Conservation (phyloP, 805 yeast genomes). For the Nakazawaea populi region DNA sequence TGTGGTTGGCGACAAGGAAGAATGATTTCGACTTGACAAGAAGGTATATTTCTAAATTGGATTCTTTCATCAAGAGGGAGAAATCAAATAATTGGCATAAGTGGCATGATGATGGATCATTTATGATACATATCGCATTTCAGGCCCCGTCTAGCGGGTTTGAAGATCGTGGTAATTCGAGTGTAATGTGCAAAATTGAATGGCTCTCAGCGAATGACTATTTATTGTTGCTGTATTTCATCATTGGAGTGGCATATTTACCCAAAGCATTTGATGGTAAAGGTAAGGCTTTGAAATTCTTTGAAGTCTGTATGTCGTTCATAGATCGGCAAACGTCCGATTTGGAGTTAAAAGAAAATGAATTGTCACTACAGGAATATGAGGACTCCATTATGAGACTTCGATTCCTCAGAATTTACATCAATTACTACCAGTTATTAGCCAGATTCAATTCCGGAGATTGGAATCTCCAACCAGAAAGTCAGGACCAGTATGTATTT, state of each 20-base stretch:
- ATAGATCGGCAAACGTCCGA: conserved; percentile 23
- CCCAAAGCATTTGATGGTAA: conserved; percentile 29
- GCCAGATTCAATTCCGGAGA: conserved; percentile 27
- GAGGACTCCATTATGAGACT: conserved; percentile 23
- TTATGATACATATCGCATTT: conserved; percentile 8
- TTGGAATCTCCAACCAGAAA: conserved; percentile 10
- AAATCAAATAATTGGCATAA: conserved; percentile 17
- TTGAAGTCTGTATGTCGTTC: conserved; percentile 29
- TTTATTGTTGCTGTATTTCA: conserved; percentile 32
- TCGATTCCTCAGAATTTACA: conserved; percentile 22
- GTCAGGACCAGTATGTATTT: conserved; percentile 16
- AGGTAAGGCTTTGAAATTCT: conserved; percentile 28
- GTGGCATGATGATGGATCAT: conserved; percentile 28
- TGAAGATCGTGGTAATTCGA: background rate
- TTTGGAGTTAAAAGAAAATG: background rate
- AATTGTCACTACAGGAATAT: conserved; percentile 17
- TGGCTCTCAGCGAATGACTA: conserved; percentile 42
- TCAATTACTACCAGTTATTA: conserved; percentile 31
- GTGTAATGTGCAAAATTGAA: conserved; percentile 22
- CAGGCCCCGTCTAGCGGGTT: background rate
- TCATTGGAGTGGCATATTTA: conserved; percentile 35
- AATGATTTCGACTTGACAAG: conserved; percentile 23
- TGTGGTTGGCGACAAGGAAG: conserved; percentile 22
- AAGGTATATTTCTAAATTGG: conserved; percentile 18
- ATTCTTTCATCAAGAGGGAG: conserved; percentile 19